phyloP scores from a whole-genome alignment of 2,329 filamentous ascomycete genomes.

The Fusarium sambucinum region DNA sequence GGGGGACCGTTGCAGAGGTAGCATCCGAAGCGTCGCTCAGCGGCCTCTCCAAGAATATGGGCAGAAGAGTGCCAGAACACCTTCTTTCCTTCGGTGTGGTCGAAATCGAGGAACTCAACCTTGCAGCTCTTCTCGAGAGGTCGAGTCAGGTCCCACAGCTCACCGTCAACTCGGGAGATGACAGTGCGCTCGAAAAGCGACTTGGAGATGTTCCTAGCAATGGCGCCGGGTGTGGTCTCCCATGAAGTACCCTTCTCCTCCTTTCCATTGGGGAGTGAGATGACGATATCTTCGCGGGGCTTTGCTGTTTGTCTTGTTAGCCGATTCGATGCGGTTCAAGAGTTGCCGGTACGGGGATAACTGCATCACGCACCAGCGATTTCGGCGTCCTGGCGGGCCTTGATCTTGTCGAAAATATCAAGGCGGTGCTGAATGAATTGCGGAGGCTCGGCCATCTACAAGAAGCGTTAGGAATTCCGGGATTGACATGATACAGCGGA shows the following conservation, averaged over 20 bases:
- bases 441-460: conserved; percentile 64
- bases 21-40: conserved; percentile 90
- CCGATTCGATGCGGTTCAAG: conserved; percentile 23
- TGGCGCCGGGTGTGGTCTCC: conserved; percentile 88
- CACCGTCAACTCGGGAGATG: conserved; percentile 84
- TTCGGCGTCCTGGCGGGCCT: conserved; percentile 85
- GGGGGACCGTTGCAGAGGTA: conserved; percentile 94
- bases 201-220: conserved; percentile 85
- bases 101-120: conserved; percentile 87
- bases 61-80: conserved; percentile 99
- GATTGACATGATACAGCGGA: conserved; percentile 8
- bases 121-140: conserved; percentile 90
- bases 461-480: conserved; percentile 39
- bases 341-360: background rate
- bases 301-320: conserved; percentile 62
- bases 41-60: conserved; percentile 94
- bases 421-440: conserved; percentile 87
- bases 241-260: conserved; percentile 82
- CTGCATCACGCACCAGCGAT: conserved; percentile 58
- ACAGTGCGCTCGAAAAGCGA: conserved; percentile 88
- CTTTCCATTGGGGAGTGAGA: conserved; percentile 79
- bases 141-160: conserved; percentile 92
- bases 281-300: conserved; percentile 78
- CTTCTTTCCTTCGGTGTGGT: conserved; percentile 74
- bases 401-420: conserved; percentile 87